phyloP scores from a whole-genome alignment of 75 land plant species.

The Picea glauca region DNA sequence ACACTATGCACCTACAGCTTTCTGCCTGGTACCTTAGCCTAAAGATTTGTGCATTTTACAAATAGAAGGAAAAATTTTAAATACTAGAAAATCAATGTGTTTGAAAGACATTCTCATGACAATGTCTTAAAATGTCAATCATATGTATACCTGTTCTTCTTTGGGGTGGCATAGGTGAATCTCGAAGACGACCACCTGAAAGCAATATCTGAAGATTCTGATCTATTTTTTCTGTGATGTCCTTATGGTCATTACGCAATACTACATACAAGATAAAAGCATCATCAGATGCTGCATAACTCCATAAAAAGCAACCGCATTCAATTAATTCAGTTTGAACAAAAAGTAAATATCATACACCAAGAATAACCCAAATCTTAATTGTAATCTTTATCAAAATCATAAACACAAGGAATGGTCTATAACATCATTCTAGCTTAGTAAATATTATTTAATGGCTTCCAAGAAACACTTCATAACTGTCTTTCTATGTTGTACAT shows the following conservation, averaged over 20 bases:
- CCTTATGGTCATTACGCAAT: conserved; percentile 78
- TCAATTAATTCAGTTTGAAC: too few species aligned
- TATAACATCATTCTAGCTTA: too few species aligned
- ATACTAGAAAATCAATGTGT: not conserved
- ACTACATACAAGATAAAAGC: conserved; percentile 28
- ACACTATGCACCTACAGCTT: too few species aligned
- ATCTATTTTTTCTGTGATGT: conserved; percentile 65
- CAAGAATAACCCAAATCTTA: too few species aligned
- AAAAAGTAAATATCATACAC: too few species aligned
- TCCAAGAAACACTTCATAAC: too few species aligned
- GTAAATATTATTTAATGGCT: too few species aligned
- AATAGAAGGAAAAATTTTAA: not conserved
- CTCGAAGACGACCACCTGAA: conserved; percentile 47
- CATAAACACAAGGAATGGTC: too few species aligned
- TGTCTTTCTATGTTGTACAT: too few species aligned
- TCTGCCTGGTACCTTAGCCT: not conserved
- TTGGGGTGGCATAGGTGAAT: conserved; percentile 17
- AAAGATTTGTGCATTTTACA: not conserved
- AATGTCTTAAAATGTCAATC: not conserved
- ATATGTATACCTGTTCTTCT: conserved; percentile 43
- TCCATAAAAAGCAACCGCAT: too few species aligned
- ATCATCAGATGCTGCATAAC: too few species aligned
- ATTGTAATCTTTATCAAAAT: too few species aligned
- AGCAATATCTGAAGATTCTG: conserved; percentile 65
- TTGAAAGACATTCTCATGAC: not conserved